Evolutionary conservation across 2,329 filamentous ascomycete genomes (phyloP).

Genomic region (Chrysoporthe cubensis): DNA sequence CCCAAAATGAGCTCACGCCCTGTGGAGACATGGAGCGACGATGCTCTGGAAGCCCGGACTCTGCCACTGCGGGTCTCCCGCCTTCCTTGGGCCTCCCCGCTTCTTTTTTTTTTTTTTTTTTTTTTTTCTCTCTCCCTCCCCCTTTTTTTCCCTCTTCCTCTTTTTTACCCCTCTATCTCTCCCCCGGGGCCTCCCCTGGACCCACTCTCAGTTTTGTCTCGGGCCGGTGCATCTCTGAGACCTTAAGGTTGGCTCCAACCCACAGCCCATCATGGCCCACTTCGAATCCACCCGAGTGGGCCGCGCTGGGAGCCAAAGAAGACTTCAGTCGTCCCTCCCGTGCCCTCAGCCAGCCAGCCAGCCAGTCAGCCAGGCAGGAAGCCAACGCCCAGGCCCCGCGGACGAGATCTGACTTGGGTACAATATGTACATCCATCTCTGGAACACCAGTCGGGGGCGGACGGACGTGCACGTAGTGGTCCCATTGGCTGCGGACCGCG

Average conservation of each 20-base stretch:
- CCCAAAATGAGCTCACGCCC: slow-evolving; percentile 8
- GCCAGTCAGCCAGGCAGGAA: too few relatives aligned
- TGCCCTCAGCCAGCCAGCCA: not conserved
- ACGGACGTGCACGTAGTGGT: too few relatives aligned
- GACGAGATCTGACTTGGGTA: too few relatives aligned
- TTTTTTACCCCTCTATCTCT: too few relatives aligned
- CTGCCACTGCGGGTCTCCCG: not conserved
- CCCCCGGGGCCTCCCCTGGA: not conserved
- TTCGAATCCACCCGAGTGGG: slow-evolving; percentile 2
- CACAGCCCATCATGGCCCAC: not conserved
- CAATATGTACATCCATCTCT: too few relatives aligned
- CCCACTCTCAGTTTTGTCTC: slow-evolving; percentile 4
- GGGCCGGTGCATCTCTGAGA: slow-evolving; percentile 16
- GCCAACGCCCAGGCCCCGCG: too few relatives aligned
- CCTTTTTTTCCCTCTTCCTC: not conserved
- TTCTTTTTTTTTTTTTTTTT: not conserved
- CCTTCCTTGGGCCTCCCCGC: not conserved
- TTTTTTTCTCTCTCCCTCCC: not conserved
- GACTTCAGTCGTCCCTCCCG: not conserved
- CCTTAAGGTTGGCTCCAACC: not conserved
- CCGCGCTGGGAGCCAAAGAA: not conserved
- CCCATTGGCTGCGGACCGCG: too few relatives aligned
- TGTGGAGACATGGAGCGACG: not conserved
- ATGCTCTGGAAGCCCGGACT: slow-evolving; percentile 17
- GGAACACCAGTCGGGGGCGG: too few relatives aligned